A percentile compares a stretch with the other conserved stretches of the same genome.
phyloP scores from a whole-genome alignment of 805 yeast genomes.

The Lipomyces starkeyi region DNA sequence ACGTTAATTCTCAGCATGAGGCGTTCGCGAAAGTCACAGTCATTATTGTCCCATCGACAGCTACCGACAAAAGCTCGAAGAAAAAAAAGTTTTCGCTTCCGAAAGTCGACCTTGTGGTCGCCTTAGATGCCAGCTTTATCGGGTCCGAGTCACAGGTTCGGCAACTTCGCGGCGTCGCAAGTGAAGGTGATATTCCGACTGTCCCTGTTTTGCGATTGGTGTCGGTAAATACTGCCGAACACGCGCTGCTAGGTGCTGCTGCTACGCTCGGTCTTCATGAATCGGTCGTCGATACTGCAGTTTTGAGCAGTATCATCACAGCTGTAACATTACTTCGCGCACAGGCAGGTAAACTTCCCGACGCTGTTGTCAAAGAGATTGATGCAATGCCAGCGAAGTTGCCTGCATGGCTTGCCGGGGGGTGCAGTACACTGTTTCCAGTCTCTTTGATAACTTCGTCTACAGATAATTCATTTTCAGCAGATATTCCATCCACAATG shows the following conservation, averaged over 20 bases:
- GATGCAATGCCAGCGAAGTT: conserved; percentile 20
- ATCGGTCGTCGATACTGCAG: conserved; percentile 47
- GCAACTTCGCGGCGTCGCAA: conserved; percentile 42
- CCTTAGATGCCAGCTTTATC: conserved; percentile 68
- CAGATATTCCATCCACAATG: conserved; percentile 10
- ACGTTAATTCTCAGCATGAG: conserved; percentile 51
- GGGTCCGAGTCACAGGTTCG: conserved; percentile 48
- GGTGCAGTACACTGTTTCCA: conserved; percentile 23
- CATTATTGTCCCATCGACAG: conserved; percentile 54
- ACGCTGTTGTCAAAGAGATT: conserved; percentile 49
- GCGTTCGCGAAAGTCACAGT: conserved; percentile 44
- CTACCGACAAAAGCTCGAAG: conserved; percentile 39
- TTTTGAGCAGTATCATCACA: conserved; percentile 73
- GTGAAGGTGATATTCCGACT: conserved; percentile 23
- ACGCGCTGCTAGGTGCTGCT: conserved; percentile 52
- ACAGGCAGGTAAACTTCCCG: conserved; percentile 79
- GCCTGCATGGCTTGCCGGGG: conserved; percentile 25
- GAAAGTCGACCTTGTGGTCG: conserved; percentile 59
- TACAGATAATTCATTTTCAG: neutral
- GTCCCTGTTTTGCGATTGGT: conserved; percentile 72
- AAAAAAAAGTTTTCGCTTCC: conserved; percentile 45
- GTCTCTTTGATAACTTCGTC: conserved; percentile 17
- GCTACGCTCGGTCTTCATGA: conserved; percentile 21
- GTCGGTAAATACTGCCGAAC: conserved; percentile 84
- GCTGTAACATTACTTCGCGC: conserved; percentile 84